Conservation (phyloP, 768 basidiomycete genomes). For the Hericium coralloides region DNA sequence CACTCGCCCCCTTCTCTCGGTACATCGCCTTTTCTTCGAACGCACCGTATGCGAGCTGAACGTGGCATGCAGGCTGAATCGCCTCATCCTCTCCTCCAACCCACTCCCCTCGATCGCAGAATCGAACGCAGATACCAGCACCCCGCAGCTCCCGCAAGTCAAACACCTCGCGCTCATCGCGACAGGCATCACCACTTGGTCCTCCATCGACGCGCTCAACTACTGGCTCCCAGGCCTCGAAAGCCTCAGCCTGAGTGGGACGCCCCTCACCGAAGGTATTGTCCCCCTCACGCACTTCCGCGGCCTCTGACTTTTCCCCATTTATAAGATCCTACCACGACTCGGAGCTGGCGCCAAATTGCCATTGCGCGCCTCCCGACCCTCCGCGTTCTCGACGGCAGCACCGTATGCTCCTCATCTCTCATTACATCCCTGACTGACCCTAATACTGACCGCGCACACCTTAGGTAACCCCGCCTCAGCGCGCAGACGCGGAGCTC, state of each 20-base stretch:
- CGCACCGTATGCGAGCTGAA: not conserved
- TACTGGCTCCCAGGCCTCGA: slow-evolving; percentile 63
- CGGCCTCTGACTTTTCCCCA: slow-evolving; percentile 20
- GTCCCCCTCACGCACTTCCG: not conserved
- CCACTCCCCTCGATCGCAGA: slow-evolving; percentile 27
- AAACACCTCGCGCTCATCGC: slow-evolving; percentile 55
- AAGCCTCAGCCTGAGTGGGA: slow-evolving; percentile 50
- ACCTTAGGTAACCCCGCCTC: slow-evolving; percentile 54
- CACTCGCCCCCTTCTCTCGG: slow-evolving; percentile 37
- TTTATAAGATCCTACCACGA: slow-evolving; percentile 12
- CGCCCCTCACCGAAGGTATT: slow-evolving; percentile 52
- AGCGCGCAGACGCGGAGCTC: slow-evolving; percentile 74
- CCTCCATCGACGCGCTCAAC: slow-evolving; percentile 52
- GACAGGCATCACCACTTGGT: slow-evolving; percentile 54
- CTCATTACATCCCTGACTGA: not conserved
- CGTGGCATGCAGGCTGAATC: slow-evolving; percentile 39
- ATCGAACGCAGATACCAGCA: slow-evolving; percentile 20
- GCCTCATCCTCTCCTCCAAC: slow-evolving; percentile 62
- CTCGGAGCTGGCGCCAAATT: slow-evolving; percentile 43
- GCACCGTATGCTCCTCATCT: slow-evolving; percentile 35
- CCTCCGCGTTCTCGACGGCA: slow-evolving; percentile 54
- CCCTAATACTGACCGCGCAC: not conserved
- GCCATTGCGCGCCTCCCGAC: slow-evolving; percentile 61
- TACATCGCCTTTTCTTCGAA: slow-evolving; percentile 19
- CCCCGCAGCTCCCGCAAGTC: slow-evolving; percentile 23